Conservation (phyloP, 106 monocot species). For the Alisma plantagoaquatica region DNA sequence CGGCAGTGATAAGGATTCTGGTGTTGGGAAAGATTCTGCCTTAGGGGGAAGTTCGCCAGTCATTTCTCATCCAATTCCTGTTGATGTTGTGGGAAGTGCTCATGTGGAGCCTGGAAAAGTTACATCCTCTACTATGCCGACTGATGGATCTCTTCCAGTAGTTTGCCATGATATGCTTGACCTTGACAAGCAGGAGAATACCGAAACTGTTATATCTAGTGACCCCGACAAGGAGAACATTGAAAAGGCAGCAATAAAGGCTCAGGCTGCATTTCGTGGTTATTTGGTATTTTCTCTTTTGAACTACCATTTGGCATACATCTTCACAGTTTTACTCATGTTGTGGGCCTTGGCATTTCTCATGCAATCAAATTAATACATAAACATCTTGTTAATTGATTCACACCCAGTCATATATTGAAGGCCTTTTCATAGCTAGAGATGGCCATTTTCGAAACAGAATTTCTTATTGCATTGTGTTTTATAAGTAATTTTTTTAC, state of each 20-base stretch:
- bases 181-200: constrained; percentile 15
- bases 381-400: too few species aligned
- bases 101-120: constrained; percentile 21
- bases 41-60: constrained; percentile 37
- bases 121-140: constrained; percentile 17
- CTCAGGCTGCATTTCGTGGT: constrained; percentile 81
- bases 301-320: neutral
- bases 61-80: constrained; percentile 61
- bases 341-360: too few species aligned
- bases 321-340: too few species aligned
- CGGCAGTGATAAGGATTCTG: constrained; percentile 23
- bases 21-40: constrained; percentile 22
- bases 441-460: too few species aligned
- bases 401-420: too few species aligned
- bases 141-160: too few species aligned
- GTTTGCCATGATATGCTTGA: neutral
- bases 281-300: constrained; percentile 55
- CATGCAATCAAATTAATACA: too few species aligned
- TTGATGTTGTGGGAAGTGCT: constrained; percentile 24
- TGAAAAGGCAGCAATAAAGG: constrained; percentile 66
- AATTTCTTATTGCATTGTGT: too few species aligned
- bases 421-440: too few species aligned
- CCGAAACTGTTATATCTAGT: constrained; percentile 13
- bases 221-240: constrained; percentile 30
- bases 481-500: too few species aligned